These are phyloP conservation scores for Ceratorhiza oryzae-sativae DNA, from an alignment of 1,284 basidiomycete species.

Conservation along the genomic window DNA sequence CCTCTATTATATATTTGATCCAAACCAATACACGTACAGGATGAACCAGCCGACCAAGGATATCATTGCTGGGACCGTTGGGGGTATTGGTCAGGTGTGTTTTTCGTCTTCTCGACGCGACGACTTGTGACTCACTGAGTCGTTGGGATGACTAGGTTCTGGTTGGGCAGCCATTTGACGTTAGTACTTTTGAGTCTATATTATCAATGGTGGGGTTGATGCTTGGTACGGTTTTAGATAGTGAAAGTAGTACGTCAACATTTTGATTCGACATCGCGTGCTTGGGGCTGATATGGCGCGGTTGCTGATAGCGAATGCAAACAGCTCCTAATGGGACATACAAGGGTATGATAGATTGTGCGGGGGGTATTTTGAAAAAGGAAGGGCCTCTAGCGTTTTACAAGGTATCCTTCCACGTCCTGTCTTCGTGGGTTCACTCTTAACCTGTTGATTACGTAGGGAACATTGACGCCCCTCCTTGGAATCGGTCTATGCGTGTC, in stretches of 20 bases:
- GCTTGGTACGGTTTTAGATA: conserved; percentile 2
- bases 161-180: conserved; percentile 95
- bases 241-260: conserved; percentile 43
- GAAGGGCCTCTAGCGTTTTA: conserved; percentile 96
- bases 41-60: conserved; percentile 74
- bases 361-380: conserved; percentile 83
- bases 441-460: conserved; percentile 57
- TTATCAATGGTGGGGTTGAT: not conserved
- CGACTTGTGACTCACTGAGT: conserved; percentile 18
- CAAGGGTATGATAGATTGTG: conserved; percentile 87
- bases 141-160: conserved; percentile 63
- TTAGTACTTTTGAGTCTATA: conserved; percentile 55
- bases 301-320: conserved; percentile 77
- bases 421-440: not conserved
- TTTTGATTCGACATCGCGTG: not conserved
- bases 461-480: conserved; percentile 89
- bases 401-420: conserved; percentile 65
- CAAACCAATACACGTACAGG: not conserved
- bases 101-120: conserved; percentile 37
- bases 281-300: conserved; percentile 8
- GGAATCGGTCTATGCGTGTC: conserved; percentile 96
- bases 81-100: conserved; percentile 84
- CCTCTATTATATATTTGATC: not conserved
- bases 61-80: conserved; percentile 82
- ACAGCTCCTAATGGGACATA: conserved; percentile 92